Evolutionary conservation across 371 early-diverging fungal species (phyloP), one percentile per base, ranked within the genome.

Genomic region (Rhizopus sp.): DNA sequence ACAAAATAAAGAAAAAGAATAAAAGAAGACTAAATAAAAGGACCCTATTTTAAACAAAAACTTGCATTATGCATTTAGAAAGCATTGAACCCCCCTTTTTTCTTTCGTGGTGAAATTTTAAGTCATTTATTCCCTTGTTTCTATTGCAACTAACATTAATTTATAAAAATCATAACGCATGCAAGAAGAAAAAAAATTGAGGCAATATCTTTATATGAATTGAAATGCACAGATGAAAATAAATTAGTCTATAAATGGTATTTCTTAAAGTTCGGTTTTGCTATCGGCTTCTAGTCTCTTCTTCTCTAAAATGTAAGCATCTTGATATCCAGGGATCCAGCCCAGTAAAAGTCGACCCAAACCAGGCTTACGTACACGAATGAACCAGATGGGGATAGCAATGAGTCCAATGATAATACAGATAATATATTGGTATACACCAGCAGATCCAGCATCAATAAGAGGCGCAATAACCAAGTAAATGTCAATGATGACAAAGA

Each of bases 391-490:
- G 32, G 74, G 74, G 23, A 73, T 65, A 55, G 62, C 63, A 29
- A 73, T 41, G 8, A 73, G 60, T 10, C 68, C 70, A 50, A 73
- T 37, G 23, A 70, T 9, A 16, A 73, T 68, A 58, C 68, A 70
- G n/a, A 73, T 68, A 35, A 70, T 59, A 30, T 73, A 73, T 31
- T 68, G 68, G n/a, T 58, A 51, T 3, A 70, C 66, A 57, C 74
- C 70, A 8, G 41, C 68, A 40, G 70, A 52, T 9, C 74, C 74
- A 34, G 74, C 74, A 47, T 73, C 70, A 10, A 73, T 59, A 40
- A 73, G 59, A 31, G 74, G 74, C n/a, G 74, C 74, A 55, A 73
- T 33, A 7, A 73, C 68, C 41, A 73, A 62, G 29, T 73, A 73
- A 29, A 53, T 46, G 46, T 70, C 74, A 7, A 73, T 53, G 8